Percentiles rank a stretch among this genome's conserved stretches.
phyloP scores from a whole-genome alignment of 192 early-diverging fungal genomes.

The Backusella psychrophila region DNA sequence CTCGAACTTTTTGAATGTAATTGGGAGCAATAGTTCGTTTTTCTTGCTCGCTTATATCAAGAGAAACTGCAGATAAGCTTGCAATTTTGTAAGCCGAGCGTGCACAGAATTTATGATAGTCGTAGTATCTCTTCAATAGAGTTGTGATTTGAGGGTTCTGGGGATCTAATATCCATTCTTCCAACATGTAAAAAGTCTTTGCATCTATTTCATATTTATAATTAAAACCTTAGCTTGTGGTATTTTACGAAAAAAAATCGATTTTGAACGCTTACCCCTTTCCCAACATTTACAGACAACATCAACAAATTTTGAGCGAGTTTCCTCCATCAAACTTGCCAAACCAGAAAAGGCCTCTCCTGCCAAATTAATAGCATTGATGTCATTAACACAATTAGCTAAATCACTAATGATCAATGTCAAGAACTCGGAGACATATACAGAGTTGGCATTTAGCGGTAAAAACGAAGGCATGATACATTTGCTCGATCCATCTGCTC shows the following conservation, averaged over 20 bases:
- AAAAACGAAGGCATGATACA: conserved; percentile 16
- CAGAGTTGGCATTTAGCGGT: conserved; percentile 56
- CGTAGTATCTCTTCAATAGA: conserved; percentile 63
- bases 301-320: conserved; percentile 74
- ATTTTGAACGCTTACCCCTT: conserved; percentile 53
- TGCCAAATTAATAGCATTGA: conserved; percentile 70
- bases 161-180: conserved; percentile 68
- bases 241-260: no score
- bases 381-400: conserved; percentile 75
- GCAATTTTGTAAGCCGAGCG: conserved; percentile 61
- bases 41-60: conserved; percentile 32
- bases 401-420: conserved; percentile 73
- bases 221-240: not conserved
- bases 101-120: conserved; percentile 65
- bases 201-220: conserved; percentile 46
- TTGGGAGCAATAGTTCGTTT: conserved; percentile 44
- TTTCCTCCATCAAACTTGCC: conserved; percentile 64
- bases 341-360: conserved; percentile 68
- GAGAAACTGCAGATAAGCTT: conserved; percentile 43
- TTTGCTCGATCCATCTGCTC: not conserved
- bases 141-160: conserved; percentile 63
- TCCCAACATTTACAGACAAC: conserved; percentile 76
- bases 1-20: conserved; percentile 56
- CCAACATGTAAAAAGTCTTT: conserved; percentile 63
- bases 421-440: conserved; percentile 72